Evolutionary conservation across 257 asterid species (phyloP), one percentile per base, ranked within the genome.

Genomic region (Rauvolfia tetraphylla): DNA sequence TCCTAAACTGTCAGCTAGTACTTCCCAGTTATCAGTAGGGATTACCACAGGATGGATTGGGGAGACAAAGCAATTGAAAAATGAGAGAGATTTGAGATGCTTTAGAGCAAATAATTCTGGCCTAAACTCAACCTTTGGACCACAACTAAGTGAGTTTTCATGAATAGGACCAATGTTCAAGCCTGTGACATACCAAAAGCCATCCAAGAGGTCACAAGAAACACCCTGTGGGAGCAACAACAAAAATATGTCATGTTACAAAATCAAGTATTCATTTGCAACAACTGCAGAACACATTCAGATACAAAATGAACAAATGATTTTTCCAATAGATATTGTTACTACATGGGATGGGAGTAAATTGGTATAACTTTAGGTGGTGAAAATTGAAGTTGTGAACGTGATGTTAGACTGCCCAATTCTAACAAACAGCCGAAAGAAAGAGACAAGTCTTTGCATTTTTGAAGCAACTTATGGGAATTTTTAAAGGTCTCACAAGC

Each of bases 71-170:
- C 99, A 95, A 17, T 78, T 81, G 92, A 79, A 90, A 86, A 95
- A 90, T 29, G 97, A 83, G 11, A 95, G 92, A 2, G 97, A 86
- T 73, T 81, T 91, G 12, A 95, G 89, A 81, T 89, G 96, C 74
- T 76, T 84, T 20, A 95, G 79, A 22, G 87, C 79, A 70, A 90
- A 93, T 27, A 93, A 23, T 70, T 89, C 83, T n/a, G 87, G 74
- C 49, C 80, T 87, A 38, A 95, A 88, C 29, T 80, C 89, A 54
- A 84, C 88, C 78, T 88, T 79, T 73, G 83, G 83, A 17, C 86
- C 89, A 82, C 99, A 95, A 3, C 20, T 81, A n/a, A 93, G 90
- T 54, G 99, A 95, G 80, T 95, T 95, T 18, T 95, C 99, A 75
- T 90, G 96, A 82, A 93, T 78, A 56, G 93, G 91, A 15, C 99